A percentile compares a stretch with the other conserved stretches of the same genome.
These are phyloP conservation scores for Begonia masoniana DNA, from an alignment of 306 rosid genomes.

Conservation along the genomic window DNA sequence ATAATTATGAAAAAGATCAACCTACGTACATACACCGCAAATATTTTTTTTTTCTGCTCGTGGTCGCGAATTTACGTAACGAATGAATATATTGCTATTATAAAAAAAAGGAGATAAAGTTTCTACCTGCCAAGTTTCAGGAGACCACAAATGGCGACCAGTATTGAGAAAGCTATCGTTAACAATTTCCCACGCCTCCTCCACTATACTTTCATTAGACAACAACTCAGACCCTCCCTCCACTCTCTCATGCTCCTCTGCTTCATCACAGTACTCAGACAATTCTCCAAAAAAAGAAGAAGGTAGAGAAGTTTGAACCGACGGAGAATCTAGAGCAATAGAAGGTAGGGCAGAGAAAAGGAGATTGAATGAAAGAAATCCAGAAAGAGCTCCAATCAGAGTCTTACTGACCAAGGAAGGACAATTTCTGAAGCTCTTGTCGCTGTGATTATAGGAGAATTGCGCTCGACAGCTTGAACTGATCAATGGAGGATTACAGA, in stretches of 20 bases:
- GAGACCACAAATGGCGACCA: constrained; percentile 54
- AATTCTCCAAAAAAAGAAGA: constrained; percentile 5
- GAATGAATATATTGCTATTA: too few species aligned
- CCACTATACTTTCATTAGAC: constrained; percentile 60
- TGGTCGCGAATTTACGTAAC: too few species aligned
- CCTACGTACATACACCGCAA: neutral
- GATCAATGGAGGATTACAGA: constrained; percentile 4
- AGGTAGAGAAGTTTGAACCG: constrained; percentile 5
- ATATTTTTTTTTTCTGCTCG: too few species aligned
- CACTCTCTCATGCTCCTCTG: constrained; percentile 11
- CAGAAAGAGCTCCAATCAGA: constrained; percentile 25
- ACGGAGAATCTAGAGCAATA: constrained; percentile 20
- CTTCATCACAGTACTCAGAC: constrained; percentile 36
- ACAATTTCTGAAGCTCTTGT: neutral
- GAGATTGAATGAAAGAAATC: constrained; percentile 34
- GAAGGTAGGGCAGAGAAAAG: constrained; percentile 24
- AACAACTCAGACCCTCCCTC: constrained; percentile 23
- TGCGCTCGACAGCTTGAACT: constrained; percentile 13
- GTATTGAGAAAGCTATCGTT: constrained; percentile 62
- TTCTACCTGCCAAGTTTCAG: constrained; percentile 61
- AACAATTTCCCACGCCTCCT: constrained; percentile 93
- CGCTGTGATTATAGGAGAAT: constrained; percentile 1
- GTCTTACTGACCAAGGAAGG: constrained; percentile 16
- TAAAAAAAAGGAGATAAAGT: neutral
- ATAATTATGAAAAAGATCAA: neutral